Percentiles rank a stretch among this genome's conserved stretches.
These are phyloP conservation scores for Kodamaea suecica DNA, from an alignment of 1,139 yeast species.

Conservation along the genomic window DNA sequence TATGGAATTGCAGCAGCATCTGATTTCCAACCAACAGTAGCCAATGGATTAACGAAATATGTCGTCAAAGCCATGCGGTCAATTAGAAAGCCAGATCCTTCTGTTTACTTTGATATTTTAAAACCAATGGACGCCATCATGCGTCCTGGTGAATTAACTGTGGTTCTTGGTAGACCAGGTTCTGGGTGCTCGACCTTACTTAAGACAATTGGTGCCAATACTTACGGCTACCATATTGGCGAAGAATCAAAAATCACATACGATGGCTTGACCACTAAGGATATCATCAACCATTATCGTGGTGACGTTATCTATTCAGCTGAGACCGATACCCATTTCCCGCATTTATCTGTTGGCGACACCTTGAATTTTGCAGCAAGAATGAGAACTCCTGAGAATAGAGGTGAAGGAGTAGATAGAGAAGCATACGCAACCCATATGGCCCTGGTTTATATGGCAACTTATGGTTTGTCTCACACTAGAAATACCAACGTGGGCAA, in stretches of 20 bases:
- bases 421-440: slow-evolving; percentile 20
- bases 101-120: slow-evolving; percentile 50
- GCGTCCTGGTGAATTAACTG: slow-evolving; percentile 69
- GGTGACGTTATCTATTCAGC: slow-evolving; percentile 30
- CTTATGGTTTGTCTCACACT: slow-evolving; percentile 21
- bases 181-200: slow-evolving; percentile 80
- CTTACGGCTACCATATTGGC: slow-evolving; percentile 66
- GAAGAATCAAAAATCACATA: slow-evolving; percentile 42
- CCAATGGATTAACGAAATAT: slow-evolving; percentile 41
- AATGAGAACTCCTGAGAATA: slow-evolving; percentile 26
- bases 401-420: slow-evolving; percentile 28
- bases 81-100: slow-evolving; percentile 22
- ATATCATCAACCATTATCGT: slow-evolving; percentile 21
- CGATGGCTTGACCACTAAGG: slow-evolving; percentile 21
- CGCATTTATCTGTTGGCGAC: slow-evolving; percentile 27
- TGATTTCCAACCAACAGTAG: slow-evolving; percentile 73
- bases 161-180: slow-evolving; percentile 81
- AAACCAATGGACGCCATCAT: slow-evolving; percentile 67
- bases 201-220: slow-evolving; percentile 65
- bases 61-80: slow-evolving; percentile 14
- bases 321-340: slow-evolving; percentile 27
- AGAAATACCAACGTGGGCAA: slow-evolving; percentile 24
- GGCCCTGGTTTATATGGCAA: slow-evolving; percentile 22
- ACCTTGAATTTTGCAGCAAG: slow-evolving; percentile 28
- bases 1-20: slow-evolving; percentile 75